Evolutionary conservation across 2,329 filamentous ascomycete genomes (phyloP), one percentile per base, ranked within the genome.

Genomic region (Lachnellula hyalina): DNA sequence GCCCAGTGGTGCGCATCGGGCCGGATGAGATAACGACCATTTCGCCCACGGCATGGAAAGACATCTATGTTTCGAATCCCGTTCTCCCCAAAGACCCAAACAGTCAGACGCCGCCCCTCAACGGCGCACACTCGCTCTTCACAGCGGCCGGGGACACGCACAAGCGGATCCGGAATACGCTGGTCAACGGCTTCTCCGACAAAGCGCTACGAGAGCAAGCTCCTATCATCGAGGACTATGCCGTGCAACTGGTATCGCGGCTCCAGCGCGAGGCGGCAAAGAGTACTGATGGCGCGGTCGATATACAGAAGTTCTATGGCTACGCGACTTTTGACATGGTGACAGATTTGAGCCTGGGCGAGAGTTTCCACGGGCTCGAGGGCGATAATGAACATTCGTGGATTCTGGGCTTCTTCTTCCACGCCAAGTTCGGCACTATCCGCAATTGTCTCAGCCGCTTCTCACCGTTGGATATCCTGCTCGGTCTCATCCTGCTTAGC

Each of bases 1-100:
- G 56, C 47, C 64, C 65, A n/a, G 54, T 67, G 28, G 57, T 67
- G 47, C 62, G 66, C 21, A 66, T 68, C 51, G 55, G 50, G 15
- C 67, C 67, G 3, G 57, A 64, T 51, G 63, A 68, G 48, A 15
- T 48, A 14, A 52, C 17, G 23, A 36, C 23, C 19, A 42, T 14
- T n/a, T 21, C 23, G 14, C 17, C 45, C 28, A 23, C 15, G 6
- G 45, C 45, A 7, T 47, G 45, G 45, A 47, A 47, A 47, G 45
- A 47, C 21, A 14, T 47, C 5, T 47, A 47, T 12, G 14, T 15
- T 6, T 47, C 45, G 15, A 15, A n/a, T 5, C 45, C 45, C 15
- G 21, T 32, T 1, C 45, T 32, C 5, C 35, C 40, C 11, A 51
- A 51, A 36, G 49, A 51, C 12, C 49, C 49, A 12, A 3, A 28